Base-by-base conservation (phyloP, 2,329 filamentous ascomycete species). In the Colletotrichum cordylinicola region DNA sequence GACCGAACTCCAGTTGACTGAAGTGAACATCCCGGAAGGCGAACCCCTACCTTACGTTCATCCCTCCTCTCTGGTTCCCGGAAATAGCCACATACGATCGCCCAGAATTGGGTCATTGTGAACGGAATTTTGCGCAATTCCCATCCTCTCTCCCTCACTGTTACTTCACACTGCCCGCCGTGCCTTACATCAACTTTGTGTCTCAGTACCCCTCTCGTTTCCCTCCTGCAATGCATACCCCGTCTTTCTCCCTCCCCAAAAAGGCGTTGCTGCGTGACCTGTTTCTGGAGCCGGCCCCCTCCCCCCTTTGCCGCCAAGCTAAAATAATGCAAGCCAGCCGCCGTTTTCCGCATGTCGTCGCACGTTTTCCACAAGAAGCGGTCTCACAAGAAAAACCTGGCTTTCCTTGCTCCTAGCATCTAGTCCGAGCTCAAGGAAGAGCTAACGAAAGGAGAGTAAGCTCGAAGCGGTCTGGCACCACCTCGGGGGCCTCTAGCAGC, bases 81-180 rank as follows among this genome's bases (percentile, higher is more conserved):
- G 56, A 65, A 60, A 68, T 68, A 67, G 35, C 62, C 10, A 18
- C 29, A 64, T 6, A 13, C 29, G 73, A 73, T 75, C 70, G 73
- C 13, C 70, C n/a, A 67, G 12, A 75, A 68, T 60, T 65, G 56
- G 69, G 43, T 68, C 73, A 68, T 73, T 64, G 21, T 58, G 43
- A 73, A 64, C 24, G 13, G 31, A 18, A 24, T 58, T 73, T 37
- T 64, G 64, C 64, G 64, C 64, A 68, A 65, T 68, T 73, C 73
- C 73, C 73, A 68, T 68, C 69, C 21, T 4, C 21, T 4, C 55
- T 65, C 35, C 10, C 48, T 56, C 48, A 12, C 55, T 29, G 21
- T 29, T 6, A 29, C 27, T 48, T 35, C 3, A 70, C 72, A 55
- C n/a, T 31, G n/a, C 33, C 71, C 72, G 67, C 43, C 67, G 43